Evolutionary conservation across 2,329 filamentous ascomycete genomes (phyloP).

Genomic region (Stachybotrys chlorohalonatus): DNA sequence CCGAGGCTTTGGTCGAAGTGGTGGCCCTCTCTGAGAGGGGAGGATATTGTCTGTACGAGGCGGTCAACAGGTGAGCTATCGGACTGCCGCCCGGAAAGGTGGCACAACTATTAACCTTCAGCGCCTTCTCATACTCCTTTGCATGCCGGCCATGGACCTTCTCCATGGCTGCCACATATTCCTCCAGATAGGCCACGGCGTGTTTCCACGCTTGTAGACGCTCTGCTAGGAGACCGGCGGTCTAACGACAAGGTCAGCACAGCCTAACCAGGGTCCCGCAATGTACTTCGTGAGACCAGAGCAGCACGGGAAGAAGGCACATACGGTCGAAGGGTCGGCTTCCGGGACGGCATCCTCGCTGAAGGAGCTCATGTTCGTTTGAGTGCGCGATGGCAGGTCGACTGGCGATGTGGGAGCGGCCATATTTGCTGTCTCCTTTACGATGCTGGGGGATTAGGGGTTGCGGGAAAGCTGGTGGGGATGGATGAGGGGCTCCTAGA

Average conservation of each 20-base stretch:
- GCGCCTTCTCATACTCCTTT: conserved; percentile 90
- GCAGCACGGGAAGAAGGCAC: conserved; percentile 12
- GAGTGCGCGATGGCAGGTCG: conserved; percentile 35
- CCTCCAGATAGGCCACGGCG: conserved; percentile 81
- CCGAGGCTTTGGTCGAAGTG: conserved; percentile 90
- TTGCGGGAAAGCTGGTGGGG: not conserved
- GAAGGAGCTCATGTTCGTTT: conserved; percentile 33
- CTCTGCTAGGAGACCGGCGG: conserved; percentile 73
- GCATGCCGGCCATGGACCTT: conserved; percentile 77
- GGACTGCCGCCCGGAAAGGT: not conserved
- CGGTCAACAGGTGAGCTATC: not conserved
- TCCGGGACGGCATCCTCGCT: conserved; percentile 52
- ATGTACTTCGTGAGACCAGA: no score
- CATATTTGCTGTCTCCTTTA: conserved; percentile 7
- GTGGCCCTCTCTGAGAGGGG: conserved; percentile 78
- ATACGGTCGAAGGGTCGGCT: conserved; percentile 47
- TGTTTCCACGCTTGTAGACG: conserved; percentile 94
- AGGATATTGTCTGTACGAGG: conserved; percentile 62
- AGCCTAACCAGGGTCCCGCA: no score
- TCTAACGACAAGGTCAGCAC: conserved; percentile 32
- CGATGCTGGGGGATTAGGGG: not conserved
- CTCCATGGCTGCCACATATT: conserved; percentile 77
- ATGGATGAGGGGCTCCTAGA: not conserved
- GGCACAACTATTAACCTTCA: conserved; percentile 54
- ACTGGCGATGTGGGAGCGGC: conserved; percentile 19